Percentiles rank a stretch among this genome's conserved stretches.
Conservation (phyloP, 805 yeast genomes). For the Cyberlindnera subsufficiens region DNA sequence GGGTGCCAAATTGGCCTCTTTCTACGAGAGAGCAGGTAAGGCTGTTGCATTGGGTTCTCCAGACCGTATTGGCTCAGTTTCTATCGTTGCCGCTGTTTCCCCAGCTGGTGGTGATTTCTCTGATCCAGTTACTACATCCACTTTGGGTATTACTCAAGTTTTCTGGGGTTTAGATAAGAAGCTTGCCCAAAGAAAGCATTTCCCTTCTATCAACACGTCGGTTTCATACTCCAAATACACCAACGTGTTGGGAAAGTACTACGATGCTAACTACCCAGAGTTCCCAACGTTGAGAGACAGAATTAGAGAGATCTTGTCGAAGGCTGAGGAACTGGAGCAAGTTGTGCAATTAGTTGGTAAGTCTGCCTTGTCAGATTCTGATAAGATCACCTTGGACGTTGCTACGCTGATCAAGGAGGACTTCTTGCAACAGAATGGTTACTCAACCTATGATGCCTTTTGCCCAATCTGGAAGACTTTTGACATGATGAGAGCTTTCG, state of each 20-base stretch:
- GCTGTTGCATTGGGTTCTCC: slow-evolving; percentile 95
- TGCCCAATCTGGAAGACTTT: slow-evolving; percentile 99
- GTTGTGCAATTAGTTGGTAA: slow-evolving; percentile 99
- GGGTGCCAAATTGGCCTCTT: slow-evolving; percentile 98
- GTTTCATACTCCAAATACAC: slow-evolving; percentile 97
- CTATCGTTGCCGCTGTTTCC: slow-evolving; percentile 99
- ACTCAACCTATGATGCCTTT: slow-evolving; percentile 96
- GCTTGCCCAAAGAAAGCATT: slow-evolving; percentile 98
- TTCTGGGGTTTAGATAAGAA: slow-evolving; percentile 99
- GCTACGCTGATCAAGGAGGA: slow-evolving; percentile 91
- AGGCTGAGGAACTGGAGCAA: slow-evolving; percentile 98
- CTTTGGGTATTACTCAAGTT: slow-evolving; percentile 99
- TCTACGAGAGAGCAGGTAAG: slow-evolving; percentile 99
- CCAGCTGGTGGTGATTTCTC: slow-evolving; percentile 99
- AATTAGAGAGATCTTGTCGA: slow-evolving; percentile 89
- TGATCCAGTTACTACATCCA: slow-evolving; percentile 97
- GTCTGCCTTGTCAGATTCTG: slow-evolving; percentile 93
- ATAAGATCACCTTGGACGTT: slow-evolving; percentile 94
- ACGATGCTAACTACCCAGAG: slow-evolving; percentile 82
- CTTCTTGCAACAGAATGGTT: slow-evolving; percentile 98
- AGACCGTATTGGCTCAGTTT: slow-evolving; percentile 92
- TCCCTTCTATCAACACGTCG: slow-evolving; percentile 96
- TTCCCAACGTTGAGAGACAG: slow-evolving; percentile 87
- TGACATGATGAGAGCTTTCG: slow-evolving; percentile 95
- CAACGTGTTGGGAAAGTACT: slow-evolving; percentile 75